Percentiles rank a stretch among this genome's conserved stretches.
Conservation (phyloP, 1,139 yeast genomes). For the Protomyces arabidopsidicola region DNA sequence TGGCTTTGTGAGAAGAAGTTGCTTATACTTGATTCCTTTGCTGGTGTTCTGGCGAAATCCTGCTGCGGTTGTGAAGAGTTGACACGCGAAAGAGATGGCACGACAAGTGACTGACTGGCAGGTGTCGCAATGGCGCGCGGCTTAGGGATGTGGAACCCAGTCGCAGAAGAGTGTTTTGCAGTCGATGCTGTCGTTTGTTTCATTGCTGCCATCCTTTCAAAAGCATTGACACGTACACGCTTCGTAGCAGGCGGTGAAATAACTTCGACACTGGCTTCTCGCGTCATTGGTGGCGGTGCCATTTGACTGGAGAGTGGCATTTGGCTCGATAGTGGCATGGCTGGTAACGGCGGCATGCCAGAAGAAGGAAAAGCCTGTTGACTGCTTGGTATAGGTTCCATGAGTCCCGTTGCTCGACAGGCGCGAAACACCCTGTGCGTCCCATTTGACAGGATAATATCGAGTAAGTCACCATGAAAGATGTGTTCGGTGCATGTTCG, state of each 20-base stretch:
- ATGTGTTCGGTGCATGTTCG: not conserved
- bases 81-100: not conserved
- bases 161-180: not conserved
- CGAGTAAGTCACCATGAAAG: conserved; percentile 1
- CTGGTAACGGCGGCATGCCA: not conserved
- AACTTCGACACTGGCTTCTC: not conserved
- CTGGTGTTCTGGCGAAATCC: not conserved
- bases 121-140: not conserved
- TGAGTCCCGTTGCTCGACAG: not conserved
- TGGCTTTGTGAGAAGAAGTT: not conserved
- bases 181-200: not conserved
- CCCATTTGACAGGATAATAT: conserved; percentile 13
- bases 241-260: not conserved
- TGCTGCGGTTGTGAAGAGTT: not conserved
- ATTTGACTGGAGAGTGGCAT: not conserved
- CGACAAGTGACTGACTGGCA: not conserved
- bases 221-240: not conserved
- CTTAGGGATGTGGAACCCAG: not conserved
- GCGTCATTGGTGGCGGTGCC: not conserved
- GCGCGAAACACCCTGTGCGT: conserved; percentile 3
- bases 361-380: not conserved
- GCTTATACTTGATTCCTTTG: not conserved
- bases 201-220: not conserved
- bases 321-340: not conserved
- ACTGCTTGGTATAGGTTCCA: not conserved